Conservation (phyloP, 352 stramenopile genomes). For the Pilasporangium apinafurcum region DNA sequence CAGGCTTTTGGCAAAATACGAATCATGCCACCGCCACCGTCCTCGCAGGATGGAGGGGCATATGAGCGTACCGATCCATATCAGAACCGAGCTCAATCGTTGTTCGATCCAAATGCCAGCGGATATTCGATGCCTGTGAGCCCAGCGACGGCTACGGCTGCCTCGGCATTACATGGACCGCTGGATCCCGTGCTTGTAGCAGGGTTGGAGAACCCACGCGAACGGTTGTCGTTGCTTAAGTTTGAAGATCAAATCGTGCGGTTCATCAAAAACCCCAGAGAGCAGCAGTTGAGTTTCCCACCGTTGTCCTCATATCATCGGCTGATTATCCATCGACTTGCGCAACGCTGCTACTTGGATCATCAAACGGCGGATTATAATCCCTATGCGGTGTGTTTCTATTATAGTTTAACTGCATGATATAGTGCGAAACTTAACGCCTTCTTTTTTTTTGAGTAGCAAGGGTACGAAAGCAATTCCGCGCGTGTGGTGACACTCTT, state of each 20-base stretch:
- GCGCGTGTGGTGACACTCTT: constrained; percentile 85
- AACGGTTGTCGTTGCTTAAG: constrained; percentile 76
- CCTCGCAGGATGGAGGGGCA: constrained; percentile 33
- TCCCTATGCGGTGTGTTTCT: constrained; percentile 19
- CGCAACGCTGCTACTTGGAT: constrained; percentile 89
- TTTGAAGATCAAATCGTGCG: constrained; percentile 86
- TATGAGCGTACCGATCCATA: constrained; percentile 27
- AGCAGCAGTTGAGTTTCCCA: constrained; percentile 72
- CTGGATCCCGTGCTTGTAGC: constrained; percentile 76
- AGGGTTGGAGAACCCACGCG: constrained; percentile 72
- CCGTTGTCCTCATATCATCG: constrained; percentile 85
- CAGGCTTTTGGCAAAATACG: constrained; percentile 27
- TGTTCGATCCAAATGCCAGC: constrained; percentile 17
- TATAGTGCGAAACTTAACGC: neutral
- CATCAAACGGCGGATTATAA: constrained; percentile 83
- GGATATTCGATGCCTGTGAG: constrained; percentile 32
- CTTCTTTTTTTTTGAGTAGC: neutral
- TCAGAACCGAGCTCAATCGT: too few species aligned
- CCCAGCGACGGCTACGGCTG: constrained; percentile 47
- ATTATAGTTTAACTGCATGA: neutral
- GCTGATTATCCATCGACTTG: constrained; percentile 89
- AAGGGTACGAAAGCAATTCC: constrained; percentile 56
- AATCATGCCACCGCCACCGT: constrained; percentile 22
- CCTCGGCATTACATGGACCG: constrained; percentile 28
- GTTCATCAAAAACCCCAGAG: constrained; percentile 57